phyloP scores from a whole-genome alignment of 805 yeast genomes.

The Suhomyces sp. region DNA sequence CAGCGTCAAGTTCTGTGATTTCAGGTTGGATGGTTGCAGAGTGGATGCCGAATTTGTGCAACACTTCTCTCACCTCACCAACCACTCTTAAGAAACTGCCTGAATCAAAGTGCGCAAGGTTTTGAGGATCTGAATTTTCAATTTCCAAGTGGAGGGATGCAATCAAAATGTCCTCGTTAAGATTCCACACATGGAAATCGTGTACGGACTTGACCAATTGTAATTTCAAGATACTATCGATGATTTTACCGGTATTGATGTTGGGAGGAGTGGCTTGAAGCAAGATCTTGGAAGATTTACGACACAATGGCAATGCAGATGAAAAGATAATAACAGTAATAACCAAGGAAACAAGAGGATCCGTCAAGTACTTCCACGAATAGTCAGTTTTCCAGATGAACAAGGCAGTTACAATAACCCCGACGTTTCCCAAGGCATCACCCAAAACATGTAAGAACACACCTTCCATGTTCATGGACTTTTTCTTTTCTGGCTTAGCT shows the following conservation, averaged over 20 bases:
- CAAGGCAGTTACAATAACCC: slow-evolving; percentile 85
- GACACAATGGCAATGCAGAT: slow-evolving; percentile 86
- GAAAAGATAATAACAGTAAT: slow-evolving; percentile 88
- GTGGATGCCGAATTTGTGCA: slow-evolving; percentile 83
- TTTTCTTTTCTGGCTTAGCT: slow-evolving; percentile 22
- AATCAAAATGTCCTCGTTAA: slow-evolving; percentile 80
- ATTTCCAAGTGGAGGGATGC: slow-evolving; percentile 89
- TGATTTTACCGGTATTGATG: slow-evolving; percentile 71
- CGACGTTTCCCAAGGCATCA: slow-evolving; percentile 93
- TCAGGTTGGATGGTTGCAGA: slow-evolving; percentile 97
- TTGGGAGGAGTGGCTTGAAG: slow-evolving; percentile 91
- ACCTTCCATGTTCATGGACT: slow-evolving; percentile 95
- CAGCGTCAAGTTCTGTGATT: slow-evolving; percentile 34
- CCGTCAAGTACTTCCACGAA: slow-evolving; percentile 82
- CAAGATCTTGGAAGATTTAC: slow-evolving; percentile 79
- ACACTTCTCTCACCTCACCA: slow-evolving; percentile 66
- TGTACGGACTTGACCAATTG: slow-evolving; percentile 82
- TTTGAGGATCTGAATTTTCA: slow-evolving; percentile 20
- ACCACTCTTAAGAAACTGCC: slow-evolving; percentile 62
- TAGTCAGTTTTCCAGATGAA: slow-evolving; percentile 93
- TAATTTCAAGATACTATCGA: slow-evolving; percentile 61
- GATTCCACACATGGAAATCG: slow-evolving; percentile 95
- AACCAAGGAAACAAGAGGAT: slow-evolving; percentile 80
- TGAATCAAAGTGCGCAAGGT: slow-evolving; percentile 45
- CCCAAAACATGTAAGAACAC: slow-evolving; percentile 94